Evolutionary conservation across 306 rosid genomes (phyloP), one percentile per base, ranked within the genome.

Genomic region (Ammopiptanthus mongolicus): DNA sequence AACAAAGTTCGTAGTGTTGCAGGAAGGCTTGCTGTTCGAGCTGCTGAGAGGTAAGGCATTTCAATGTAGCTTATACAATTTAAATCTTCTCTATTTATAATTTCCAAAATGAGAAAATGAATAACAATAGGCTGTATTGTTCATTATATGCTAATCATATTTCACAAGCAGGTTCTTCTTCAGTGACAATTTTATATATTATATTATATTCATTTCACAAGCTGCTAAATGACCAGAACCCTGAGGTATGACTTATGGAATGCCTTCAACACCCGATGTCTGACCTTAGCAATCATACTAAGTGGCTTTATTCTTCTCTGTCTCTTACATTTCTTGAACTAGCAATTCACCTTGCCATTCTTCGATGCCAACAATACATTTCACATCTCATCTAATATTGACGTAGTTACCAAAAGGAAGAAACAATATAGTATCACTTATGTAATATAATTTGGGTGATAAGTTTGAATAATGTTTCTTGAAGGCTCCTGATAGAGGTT

Each of bases 1-100:
- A 91, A 94, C 84, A 91, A 80, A 78, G 88, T 94, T 51, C 93
- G 91, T 10, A 87, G 89, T 57, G 80, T 94, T 41, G 95, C 90
- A 0, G 97, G 97, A 65, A 94, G 97, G 81, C 75, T 94, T 59
- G 96, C 97, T 25, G 82, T 66, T 78, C 83, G 76, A 69, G 98
- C 98, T 33, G 98, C 98, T 23, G 84, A 90, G 69, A 91, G 95
- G 98, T 90, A 21, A 63, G 71, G 13, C 71, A 23, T 19, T 51
- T 29, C 4, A 5, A 36, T 53, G 42, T 52, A 53, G 46, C 58
- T 13, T 65, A 47, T 68, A 72, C 46, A 7, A 25, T 65, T 62
- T 25, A 44, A 34, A 36, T 17, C 18, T 44, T 74, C 19, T 47
- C 3, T 64, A 34, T 55, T 69, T 56, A 15, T 31, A 67, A 22